phyloP scores from a whole-genome alignment of 257 asterid species.

The Salvia rosmarinus region DNA sequence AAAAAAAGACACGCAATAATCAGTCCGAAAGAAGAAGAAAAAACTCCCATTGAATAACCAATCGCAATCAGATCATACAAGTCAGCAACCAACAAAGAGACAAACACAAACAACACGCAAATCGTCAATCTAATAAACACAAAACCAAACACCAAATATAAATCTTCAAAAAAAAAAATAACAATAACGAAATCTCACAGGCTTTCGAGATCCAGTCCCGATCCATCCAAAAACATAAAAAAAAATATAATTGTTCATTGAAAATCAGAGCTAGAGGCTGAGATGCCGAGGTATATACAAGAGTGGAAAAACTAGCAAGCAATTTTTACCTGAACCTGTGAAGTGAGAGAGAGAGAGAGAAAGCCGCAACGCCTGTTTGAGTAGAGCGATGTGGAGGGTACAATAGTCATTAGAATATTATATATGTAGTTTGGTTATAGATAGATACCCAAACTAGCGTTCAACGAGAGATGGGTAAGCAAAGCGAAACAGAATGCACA shows the following conservation, averaged over 20 bases:
- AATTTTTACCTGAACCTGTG: slow-evolving; percentile 16
- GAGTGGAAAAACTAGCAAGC: not conserved
- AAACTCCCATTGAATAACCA: not conserved
- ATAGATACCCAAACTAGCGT: too few relatives aligned
- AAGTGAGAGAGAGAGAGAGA: not conserved
- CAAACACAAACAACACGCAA: not conserved
- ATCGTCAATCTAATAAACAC: not conserved
- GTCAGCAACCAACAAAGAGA: not conserved
- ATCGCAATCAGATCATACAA: not conserved
- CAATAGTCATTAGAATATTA: too few relatives aligned
- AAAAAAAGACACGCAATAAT: too few relatives aligned
- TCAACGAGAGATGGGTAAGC: too few relatives aligned
- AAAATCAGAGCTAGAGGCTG: slow-evolving; percentile 19
- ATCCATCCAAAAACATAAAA: slow-evolving; percentile 21
- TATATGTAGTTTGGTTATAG: too few relatives aligned
- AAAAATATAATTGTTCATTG: not conserved
- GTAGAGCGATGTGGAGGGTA: not conserved
- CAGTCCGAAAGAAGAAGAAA: not conserved
- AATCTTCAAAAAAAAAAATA: slow-evolving; percentile 7
- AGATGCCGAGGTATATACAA: slow-evolving; percentile 23
- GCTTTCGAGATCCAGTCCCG: slow-evolving; percentile 35
- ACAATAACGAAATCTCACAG: slow-evolving; percentile 2
- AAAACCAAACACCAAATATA: not conserved
- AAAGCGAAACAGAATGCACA: too few relatives aligned
- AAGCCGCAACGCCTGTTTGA: not conserved